Evolutionary conservation across 2,329 filamentous ascomycete genomes (phyloP).

Genomic region (Fusarium globosum): DNA sequence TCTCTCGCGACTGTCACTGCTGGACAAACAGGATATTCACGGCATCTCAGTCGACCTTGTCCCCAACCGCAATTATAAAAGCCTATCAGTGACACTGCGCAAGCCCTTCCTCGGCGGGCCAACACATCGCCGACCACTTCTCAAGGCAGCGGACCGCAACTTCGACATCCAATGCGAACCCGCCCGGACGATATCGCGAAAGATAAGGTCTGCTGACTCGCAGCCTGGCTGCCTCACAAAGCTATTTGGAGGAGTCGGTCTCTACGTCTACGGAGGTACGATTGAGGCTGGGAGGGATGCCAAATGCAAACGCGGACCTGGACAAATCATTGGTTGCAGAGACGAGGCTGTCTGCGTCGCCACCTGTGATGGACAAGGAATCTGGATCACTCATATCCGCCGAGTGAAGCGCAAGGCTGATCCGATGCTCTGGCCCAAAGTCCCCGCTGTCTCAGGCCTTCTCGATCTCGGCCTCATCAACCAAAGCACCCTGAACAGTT

Average conservation of each 20-base stretch:
- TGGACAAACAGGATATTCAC: not conserved
- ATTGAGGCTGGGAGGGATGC: constrained; percentile 5
- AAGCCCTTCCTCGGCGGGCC: constrained; percentile 8
- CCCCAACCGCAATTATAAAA: not conserved
- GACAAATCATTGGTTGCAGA: not conserved
- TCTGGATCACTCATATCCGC: constrained; percentile 30
- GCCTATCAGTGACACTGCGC: constrained; percentile 3
- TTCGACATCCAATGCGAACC: constrained; percentile 16
- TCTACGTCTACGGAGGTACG: constrained; percentile 25
- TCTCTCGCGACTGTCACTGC: not conserved
- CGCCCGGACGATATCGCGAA: constrained; percentile 20
- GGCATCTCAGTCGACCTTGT: constrained; percentile 3
- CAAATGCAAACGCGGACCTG: not conserved
- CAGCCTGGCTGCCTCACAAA: constrained; percentile 29
- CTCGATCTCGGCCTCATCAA: not conserved
- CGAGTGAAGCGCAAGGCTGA: constrained; percentile 31
- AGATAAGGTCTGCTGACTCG: constrained; percentile 29
- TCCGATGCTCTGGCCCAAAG: constrained; percentile 30
- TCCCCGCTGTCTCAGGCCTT: constrained; percentile 17
- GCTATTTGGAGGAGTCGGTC: constrained; percentile 2
- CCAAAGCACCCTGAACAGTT: not conserved
- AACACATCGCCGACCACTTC: constrained; percentile 15
- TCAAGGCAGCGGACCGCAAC: constrained; percentile 13
- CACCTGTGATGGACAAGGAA: constrained; percentile 17
- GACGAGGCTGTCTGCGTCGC: constrained; percentile 18